These are phyloP conservation scores for Vishniacozyma victoriae DNA, from an alignment of 768 basidiomycete genomes.

Conservation along the genomic window DNA sequence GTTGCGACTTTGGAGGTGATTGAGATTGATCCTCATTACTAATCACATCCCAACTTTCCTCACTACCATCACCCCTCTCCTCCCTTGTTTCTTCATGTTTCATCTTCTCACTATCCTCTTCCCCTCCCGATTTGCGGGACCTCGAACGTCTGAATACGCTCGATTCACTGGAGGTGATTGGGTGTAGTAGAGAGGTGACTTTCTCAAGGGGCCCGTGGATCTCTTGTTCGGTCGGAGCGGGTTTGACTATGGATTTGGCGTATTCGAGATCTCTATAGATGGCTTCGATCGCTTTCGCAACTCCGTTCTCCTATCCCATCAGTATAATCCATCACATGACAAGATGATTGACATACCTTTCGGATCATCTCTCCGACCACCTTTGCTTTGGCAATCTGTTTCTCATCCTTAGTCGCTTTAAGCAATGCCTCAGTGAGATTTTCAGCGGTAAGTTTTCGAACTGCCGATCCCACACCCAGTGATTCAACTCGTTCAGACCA, in stretches of 20 bases:
- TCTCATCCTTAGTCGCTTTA: conserved; percentile 76
- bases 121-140: background rate
- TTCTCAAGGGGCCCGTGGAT: conserved; percentile 13
- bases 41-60: conserved; percentile 20
- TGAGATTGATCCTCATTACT: conserved; percentile 8
- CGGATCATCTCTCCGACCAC: conserved; percentile 81
- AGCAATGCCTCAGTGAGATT: conserved; percentile 69
- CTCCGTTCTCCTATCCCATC: conserved; percentile 75
- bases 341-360: conserved; percentile 52
- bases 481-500: conserved; percentile 98
- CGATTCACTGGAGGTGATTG: conserved; percentile 5
- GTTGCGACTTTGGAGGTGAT: background rate
- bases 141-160: conserved; percentile 4
- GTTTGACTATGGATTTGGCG: conserved; percentile 78
- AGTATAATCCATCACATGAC: background rate
- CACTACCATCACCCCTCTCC: conserved; percentile 5
- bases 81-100: background rate
- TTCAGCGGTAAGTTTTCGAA: conserved; percentile 79
- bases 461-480: conserved; percentile 78
- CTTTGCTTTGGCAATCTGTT: conserved; percentile 80
- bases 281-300: conserved; percentile 82
- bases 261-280: conserved; percentile 97
- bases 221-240: conserved; percentile 23
- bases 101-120: background rate
- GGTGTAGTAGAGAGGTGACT: conserved; percentile 15